phyloP scores from a whole-genome alignment of 192 early-diverging fungal genomes.

The Jimgerdemannia flammicorona region DNA sequence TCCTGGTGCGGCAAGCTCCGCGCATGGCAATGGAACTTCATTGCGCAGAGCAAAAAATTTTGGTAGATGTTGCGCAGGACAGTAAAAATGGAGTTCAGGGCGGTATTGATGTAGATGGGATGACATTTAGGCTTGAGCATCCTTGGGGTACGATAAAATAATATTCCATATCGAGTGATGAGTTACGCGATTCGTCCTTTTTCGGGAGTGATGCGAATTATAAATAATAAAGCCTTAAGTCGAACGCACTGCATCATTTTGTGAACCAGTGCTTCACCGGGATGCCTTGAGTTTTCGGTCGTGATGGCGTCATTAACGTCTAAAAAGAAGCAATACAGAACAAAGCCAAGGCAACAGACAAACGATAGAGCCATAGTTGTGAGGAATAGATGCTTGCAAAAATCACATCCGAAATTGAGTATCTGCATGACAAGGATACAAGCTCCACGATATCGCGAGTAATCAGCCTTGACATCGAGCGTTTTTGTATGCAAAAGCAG shows the following conservation, averaged over 20 bases:
- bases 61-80: conserved; percentile 81
- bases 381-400: background rate
- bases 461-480: conserved; percentile 47
- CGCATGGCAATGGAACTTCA: conserved; percentile 52
- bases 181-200: too few relatives aligned
- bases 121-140: conserved; percentile 58
- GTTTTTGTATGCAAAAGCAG: conserved; percentile 63
- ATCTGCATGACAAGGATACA: background rate
- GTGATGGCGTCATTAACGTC: background rate
- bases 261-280: background rate
- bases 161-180: too few relatives aligned
- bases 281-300: background rate
- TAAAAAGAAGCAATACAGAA: background rate
- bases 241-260: conserved; percentile 1
- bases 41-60: conserved; percentile 67
- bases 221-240: background rate
- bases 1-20: conserved; percentile 10
- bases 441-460: background rate
- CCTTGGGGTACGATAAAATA: conserved; percentile 19
- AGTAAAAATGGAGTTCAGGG: conserved; percentile 50
- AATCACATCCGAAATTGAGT: too few relatives aligned
- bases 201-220: background rate
- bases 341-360: background rate
- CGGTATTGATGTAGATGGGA: conserved; percentile 59
- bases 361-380: background rate